Percentiles rank a stretch among this genome's conserved stretches.
These are phyloP conservation scores for Globisporangium carolinianum DNA, from an alignment of 352 stramenopile species.

Conservation along the genomic window DNA sequence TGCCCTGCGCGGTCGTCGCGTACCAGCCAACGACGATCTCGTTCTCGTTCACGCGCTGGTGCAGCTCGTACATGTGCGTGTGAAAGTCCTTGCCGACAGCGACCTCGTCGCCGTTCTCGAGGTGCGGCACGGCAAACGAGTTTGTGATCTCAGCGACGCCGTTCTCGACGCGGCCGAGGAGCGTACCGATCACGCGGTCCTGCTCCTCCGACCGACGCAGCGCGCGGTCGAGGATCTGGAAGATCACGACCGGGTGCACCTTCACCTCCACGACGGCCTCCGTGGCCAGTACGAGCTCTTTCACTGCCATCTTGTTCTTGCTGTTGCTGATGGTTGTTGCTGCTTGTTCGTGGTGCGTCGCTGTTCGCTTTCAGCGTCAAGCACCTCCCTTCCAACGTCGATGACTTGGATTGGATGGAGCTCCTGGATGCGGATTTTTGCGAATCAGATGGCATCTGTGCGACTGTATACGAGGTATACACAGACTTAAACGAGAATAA, in stretches of 20 bases:
- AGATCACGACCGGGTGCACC: constrained; percentile 94
- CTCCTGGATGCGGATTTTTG: background rate
- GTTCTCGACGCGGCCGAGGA: constrained; percentile 89
- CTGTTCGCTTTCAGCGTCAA: background rate
- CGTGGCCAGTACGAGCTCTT: constrained; percentile 61
- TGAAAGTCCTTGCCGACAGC: constrained; percentile 98
- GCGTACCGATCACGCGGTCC: constrained; percentile 95
- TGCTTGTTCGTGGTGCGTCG: background rate
- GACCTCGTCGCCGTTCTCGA: constrained; percentile 94
- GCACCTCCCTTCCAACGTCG: background rate
- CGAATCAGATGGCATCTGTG: background rate
- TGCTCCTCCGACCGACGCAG: constrained; percentile 90
- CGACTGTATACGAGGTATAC: background rate
- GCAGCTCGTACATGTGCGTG: constrained; percentile 95
- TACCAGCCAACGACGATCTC: constrained; percentile 98
- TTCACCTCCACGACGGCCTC: constrained; percentile 80
- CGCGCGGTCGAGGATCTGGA: constrained; percentile 96
- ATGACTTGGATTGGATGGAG: constrained; percentile 1
- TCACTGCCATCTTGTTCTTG: constrained; percentile 23
- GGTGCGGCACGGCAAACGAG: constrained; percentile 95
- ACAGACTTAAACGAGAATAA: background rate
- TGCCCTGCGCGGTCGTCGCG: constrained; percentile 54
- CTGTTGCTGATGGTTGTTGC: background rate
- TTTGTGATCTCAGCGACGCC: constrained; percentile 91
- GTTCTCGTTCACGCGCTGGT: constrained; percentile 91